Evolutionary conservation across 306 rosid species (phyloP), one percentile per base, ranked within the genome.

Genomic region (Vigna trinervia): DNA sequence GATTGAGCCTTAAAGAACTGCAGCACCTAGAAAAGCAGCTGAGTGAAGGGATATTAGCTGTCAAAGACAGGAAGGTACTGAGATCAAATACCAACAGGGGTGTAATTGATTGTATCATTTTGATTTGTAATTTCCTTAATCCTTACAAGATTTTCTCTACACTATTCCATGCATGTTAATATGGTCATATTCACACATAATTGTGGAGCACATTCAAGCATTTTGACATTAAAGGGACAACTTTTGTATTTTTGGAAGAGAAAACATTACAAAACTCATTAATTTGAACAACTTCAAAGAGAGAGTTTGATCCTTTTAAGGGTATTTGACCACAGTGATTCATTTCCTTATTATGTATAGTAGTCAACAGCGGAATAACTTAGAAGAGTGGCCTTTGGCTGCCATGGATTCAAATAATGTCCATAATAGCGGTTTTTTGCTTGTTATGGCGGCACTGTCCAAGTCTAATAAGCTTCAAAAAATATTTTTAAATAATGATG

Each of bases 21-120:
- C 89, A 88, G 34, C 69, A 74, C 22, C 61, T 93, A 46, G 96
- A 92, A 81, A 83, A 83, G 63, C 90, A 90, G 71, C 74, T 90
- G 57, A 75, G 69, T 26, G 87, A 87, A 80, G 92, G 91, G 62
- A 38, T 90, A 54, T 39, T 78, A 54, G 71, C 88, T 22, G 89
- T 90, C 17, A 90, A 86, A 85, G 80, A 81, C 76, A 90, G 86
- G 82, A 89, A 89, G 92, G 97, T 90, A 69, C 41, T 9, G 10
- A 30, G 69, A 23, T 38, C 70, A n/a, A 75, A 4, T 2, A 58
- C 39, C 39, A 51, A 43, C n/a, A 58, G 6, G 45, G 17, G n/a
- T 46, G n/a, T 39, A 70, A 53, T 66, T 69, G 72, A 28, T 47
- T 32, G 43, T 32, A 2, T 52, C 50, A 13, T n/a, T 77, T 78